Conservation (phyloP, 306 rosid genomes). For the Cicer pinnatifidum region DNA sequence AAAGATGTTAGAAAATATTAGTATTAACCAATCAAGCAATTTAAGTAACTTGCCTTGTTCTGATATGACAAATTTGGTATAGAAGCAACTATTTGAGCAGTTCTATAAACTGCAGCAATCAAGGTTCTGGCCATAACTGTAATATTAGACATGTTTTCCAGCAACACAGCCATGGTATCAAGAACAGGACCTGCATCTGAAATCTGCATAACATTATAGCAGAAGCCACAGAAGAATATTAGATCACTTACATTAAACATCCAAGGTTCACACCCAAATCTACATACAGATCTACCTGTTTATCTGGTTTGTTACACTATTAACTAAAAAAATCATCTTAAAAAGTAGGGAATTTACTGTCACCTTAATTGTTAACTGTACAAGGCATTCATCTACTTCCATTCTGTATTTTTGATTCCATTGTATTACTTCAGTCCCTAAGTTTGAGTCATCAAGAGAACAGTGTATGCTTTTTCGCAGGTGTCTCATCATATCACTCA, state of each 20-base stretch:
- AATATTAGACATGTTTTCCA: conserved; percentile 79
- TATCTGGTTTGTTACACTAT: conserved; percentile 27
- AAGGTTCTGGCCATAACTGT: conserved; percentile 87
- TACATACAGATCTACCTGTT: conserved; percentile 18
- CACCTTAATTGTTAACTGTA: conserved; percentile 85
- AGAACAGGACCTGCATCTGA: conserved; percentile 92
- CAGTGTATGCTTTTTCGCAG: conserved; percentile 87
- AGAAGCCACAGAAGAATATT: conserved; percentile 44
- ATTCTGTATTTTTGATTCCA: conserved; percentile 75
- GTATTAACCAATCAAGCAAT: conserved; percentile 37
- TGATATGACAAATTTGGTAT: conserved; percentile 84
- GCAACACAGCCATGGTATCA: conserved; percentile 86
- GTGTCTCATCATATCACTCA: conserved; percentile 92
- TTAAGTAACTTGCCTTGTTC: conserved; percentile 78
- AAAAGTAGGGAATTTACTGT: conserved; percentile 18
- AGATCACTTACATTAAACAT: conserved; percentile 42
- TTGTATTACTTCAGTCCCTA: conserved; percentile 69
- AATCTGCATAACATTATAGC: conserved; percentile 61
- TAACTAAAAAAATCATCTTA: conserved; percentile 43
- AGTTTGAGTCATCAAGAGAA: conserved; percentile 81
- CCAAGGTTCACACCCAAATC: conserved; percentile 33
- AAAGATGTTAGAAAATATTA: conserved; percentile 48
- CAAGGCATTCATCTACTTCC: conserved; percentile 90
- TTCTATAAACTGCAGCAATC: conserved; percentile 75
- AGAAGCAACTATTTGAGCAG: conserved; percentile 93